Percentiles rank a stretch among this genome's conserved stretches.
phyloP scores from a whole-genome alignment of 345 rosid genomes.

The Brassica napus region Da-Ae NC_063447.1:5271001-5271500 shows the following conservation, averaged over 20 bases:
- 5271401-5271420: not conserved
- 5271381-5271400: not conserved
- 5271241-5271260: not conserved
- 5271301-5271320: conserved; percentile 24
- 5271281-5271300: not conserved
- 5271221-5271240: not conserved
- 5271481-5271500: conserved; percentile 11
- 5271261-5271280: not conserved
- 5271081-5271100: not conserved
- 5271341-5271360: not conserved
- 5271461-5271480: not conserved
- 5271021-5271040: not conserved
- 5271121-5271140: not conserved
- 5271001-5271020: not conserved
- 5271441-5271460: not conserved
- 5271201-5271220: conserved; percentile 2
- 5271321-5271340: not conserved
- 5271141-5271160: not conserved
- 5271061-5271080: conserved; percentile 8
- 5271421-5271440: not conserved
- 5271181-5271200: conserved; percentile 27
- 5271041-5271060: no score
- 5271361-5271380: not conserved
- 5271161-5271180: not conserved
- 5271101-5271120: conserved; percentile 13